phyloP scores from a whole-genome alignment of 495 filamentous ascomycete species.

The Xylaria longipes region DNA sequence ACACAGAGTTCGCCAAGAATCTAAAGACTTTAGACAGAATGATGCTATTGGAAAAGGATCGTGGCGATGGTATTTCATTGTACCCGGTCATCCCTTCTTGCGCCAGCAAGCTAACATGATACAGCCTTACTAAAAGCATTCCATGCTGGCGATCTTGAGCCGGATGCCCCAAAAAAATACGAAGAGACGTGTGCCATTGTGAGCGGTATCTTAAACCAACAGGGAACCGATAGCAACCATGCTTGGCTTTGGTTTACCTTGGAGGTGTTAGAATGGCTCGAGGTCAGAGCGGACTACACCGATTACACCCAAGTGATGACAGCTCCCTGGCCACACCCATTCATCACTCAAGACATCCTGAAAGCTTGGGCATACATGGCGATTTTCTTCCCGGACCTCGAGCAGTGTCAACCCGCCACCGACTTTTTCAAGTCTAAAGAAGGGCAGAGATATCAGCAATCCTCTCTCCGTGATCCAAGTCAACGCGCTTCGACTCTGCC shows the following conservation, averaged over 20 bases:
- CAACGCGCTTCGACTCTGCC: constrained; percentile 45
- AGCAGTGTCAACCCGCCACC: constrained; percentile 33
- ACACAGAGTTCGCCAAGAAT: constrained; percentile 33
- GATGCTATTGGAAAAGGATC: constrained; percentile 37
- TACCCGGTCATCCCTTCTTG: not conserved
- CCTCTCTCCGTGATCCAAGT: constrained; percentile 44
- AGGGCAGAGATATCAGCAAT: constrained; percentile 42
- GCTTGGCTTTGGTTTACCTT: constrained; percentile 44
- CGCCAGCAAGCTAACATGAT: not conserved
- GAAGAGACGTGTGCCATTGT: constrained; percentile 44
- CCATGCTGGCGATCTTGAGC: constrained; percentile 52
- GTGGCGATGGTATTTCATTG: constrained; percentile 26
- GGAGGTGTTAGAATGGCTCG: constrained; percentile 45
- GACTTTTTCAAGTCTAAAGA: constrained; percentile 43
- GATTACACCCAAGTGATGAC: constrained; percentile 30
- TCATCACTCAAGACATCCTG: constrained; percentile 48
- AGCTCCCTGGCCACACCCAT: constrained; percentile 45
- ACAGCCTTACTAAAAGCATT: constrained; percentile 52
- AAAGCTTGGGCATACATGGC: constrained; percentile 49
- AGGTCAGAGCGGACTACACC: constrained; percentile 39
- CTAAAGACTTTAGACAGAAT: constrained; percentile 32
- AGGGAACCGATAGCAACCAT: constrained; percentile 25
- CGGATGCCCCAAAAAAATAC: constrained; percentile 45
- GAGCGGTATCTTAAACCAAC: constrained; percentile 38
- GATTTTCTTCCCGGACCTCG: constrained; percentile 49